Conservation (phyloP, 208 protist genomes). For the Spongospora subterranea region DNA sequence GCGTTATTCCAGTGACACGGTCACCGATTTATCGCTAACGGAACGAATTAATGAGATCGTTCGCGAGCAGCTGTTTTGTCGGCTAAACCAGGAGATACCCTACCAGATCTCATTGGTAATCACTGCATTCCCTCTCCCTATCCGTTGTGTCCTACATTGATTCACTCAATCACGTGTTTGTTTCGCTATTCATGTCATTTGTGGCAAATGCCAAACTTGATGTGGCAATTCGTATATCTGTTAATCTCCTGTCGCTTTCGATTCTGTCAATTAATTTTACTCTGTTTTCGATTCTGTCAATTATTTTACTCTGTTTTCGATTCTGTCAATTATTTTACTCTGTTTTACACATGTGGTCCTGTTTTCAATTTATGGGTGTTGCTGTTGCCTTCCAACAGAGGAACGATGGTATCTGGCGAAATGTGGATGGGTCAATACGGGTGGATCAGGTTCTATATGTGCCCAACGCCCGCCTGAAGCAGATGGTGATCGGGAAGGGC, state of each 20-base stretch:
- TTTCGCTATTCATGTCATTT: no score
- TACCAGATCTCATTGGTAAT: slow-evolving; percentile 7
- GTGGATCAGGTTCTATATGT: neutral
- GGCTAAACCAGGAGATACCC: slow-evolving; percentile 54
- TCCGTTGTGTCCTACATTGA: neutral
- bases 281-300: no score
- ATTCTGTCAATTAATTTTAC: no score
- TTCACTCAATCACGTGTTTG: no score
- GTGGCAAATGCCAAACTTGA: no score
- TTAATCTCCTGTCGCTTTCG: no score
- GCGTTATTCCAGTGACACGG: neutral
- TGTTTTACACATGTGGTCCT: no score
- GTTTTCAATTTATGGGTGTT: no score
- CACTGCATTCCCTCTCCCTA: no score
- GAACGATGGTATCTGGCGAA: neutral
- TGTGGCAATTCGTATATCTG: no score
- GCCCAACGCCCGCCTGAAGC: neutral
- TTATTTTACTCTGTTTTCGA: no score
- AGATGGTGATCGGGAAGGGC: neutral
- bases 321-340: no score
- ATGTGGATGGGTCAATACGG: neutral
- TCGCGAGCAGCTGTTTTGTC: slow-evolving; percentile 28
- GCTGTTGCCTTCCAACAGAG: neutral
- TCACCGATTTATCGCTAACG: slow-evolving; percentile 13
- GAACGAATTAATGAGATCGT: slow-evolving; percentile 47